Evolutionary conservation across 495 filamentous ascomycete species (phyloP).

Genomic region (Hyphodiscus hymeniophilus): DNA sequence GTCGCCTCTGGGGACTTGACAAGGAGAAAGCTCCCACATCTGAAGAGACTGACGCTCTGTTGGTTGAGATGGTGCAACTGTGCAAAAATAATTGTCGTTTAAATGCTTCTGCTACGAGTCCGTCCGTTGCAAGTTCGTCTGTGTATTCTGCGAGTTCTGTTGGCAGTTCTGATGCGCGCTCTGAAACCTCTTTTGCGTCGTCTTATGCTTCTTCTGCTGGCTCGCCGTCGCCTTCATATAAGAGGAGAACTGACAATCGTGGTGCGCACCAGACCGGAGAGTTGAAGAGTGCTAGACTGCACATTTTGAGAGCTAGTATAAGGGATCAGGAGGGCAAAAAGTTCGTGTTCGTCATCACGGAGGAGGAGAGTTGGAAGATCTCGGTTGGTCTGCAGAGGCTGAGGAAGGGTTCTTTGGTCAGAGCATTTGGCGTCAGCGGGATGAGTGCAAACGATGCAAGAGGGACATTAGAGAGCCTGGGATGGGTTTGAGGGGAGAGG

Average conservation of each 20-base stretch:
- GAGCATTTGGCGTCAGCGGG: conserved; percentile 55
- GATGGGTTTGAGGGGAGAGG: conserved; percentile 47
- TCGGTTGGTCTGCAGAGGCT: conserved; percentile 70
- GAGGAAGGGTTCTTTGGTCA: conserved; percentile 58
- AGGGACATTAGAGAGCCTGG: conserved; percentile 50
- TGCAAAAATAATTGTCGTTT: conserved; percentile 56
- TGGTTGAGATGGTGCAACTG: conserved; percentile 46
- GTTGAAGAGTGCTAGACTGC: conserved; percentile 46
- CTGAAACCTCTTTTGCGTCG: conserved; percentile 24
- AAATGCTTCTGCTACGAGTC: conserved; percentile 22
- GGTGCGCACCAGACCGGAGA: conserved; percentile 39
- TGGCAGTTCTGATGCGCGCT: conserved; percentile 20
- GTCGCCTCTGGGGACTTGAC: conserved; percentile 26
- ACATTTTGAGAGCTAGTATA: conserved; percentile 74
- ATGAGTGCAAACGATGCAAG: conserved; percentile 53
- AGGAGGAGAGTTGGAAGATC: conserved; percentile 91
- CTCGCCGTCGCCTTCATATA: conserved; percentile 18
- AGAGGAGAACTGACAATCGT: conserved; percentile 19
- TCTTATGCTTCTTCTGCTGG: conserved; percentile 26
- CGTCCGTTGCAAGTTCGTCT: conserved; percentile 16
- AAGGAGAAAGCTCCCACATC: conserved; percentile 34
- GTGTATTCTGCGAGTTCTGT: conserved; percentile 29
- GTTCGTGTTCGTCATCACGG: conserved; percentile 73
- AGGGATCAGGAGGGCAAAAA: conserved; percentile 76
- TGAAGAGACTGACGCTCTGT: conserved; percentile 55